Conservation (phyloP, 2,329 filamentous ascomycete genomes). For the Pseudogymnoascus sp. region DNA sequence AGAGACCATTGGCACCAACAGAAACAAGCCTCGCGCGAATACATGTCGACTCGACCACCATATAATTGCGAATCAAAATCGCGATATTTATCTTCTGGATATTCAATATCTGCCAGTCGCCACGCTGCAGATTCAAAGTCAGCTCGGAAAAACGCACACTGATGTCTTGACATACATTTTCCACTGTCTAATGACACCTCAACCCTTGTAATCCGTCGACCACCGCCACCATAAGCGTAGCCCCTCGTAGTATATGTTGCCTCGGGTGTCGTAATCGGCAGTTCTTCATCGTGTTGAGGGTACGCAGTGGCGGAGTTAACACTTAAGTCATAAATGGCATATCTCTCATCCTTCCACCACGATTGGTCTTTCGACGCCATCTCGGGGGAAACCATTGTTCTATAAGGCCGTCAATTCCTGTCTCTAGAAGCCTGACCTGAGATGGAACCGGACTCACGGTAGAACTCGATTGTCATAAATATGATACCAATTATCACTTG, state of each 20-base stretch:
- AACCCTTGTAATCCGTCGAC: constrained; percentile 72
- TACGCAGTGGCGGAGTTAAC: constrained; percentile 76
- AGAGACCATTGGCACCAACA: constrained; percentile 92
- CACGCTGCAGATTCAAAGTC: constrained; percentile 40
- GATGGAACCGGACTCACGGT: constrained; percentile 35
- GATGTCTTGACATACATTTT: constrained; percentile 35
- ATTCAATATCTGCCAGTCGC: constrained; percentile 68
- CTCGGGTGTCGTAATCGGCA: constrained; percentile 42
- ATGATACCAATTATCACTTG: constrained; percentile 92
- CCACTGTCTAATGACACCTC: constrained; percentile 81
- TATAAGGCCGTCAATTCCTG: neutral
- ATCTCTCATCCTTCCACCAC: constrained; percentile 83
- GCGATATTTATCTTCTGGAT: constrained; percentile 80
- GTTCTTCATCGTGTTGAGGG: constrained; percentile 67
- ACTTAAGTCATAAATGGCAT: constrained; percentile 88
- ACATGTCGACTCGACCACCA: constrained; percentile 71
- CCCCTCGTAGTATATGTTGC: constrained; percentile 61
- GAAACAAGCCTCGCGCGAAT: constrained; percentile 73
- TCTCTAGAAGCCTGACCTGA: no score
- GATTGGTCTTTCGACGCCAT: constrained; percentile 64
- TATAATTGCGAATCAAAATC: constrained; percentile 57
- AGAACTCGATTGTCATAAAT: constrained; percentile 88
- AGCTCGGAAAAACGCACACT: neutral
- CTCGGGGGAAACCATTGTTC: constrained; percentile 74
- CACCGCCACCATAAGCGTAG: constrained; percentile 84